Evolutionary conservation across 257 asterid genomes (phyloP), one percentile per base, ranked within the genome.

Genomic region (Fraxinus americana): DNA sequence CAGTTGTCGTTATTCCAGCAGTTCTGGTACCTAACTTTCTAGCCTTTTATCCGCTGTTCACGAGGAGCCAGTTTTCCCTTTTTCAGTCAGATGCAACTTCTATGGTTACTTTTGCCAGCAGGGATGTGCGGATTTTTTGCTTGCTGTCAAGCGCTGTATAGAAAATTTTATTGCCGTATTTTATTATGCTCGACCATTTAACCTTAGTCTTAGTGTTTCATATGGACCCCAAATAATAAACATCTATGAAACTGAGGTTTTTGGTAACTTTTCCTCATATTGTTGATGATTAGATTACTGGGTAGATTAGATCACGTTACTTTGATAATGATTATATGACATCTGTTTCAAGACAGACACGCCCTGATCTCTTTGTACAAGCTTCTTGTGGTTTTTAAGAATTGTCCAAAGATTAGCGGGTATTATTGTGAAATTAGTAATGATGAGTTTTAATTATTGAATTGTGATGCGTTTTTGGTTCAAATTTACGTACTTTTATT

Each of bases 71-170:
- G 81, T 70, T 76, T 12, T 73, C 70, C 66, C 4, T 35, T 39
- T 80, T 79, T 80, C 88, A 73, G 88, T 76, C 76, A 75, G 71
- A 73, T 68, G 84, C 75, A 70, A 79, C 81, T 50, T 75, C 65
- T 81, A 52, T 81, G 83, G 70, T 79, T 79, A 85, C 86, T 76
- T 63, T 23, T 63, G 76, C 78, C 45, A 38, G 67, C 69, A 74
- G 74, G 77, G 86, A 78, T 67, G 50, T 73, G 78, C 75, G 80
- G 76, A 75, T 69, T 81, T 83, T 78, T 86, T 82, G 83, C 36
- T 75, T 82, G 84, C 30, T 75, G 83, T 77, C 81, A 68, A 79
- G 78, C 73, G 77, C 72, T 91, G 91, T 87, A 88, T 80, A 86
- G 72, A 87, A 43, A 43, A 75, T 57, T 78, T 75, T 57, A 66